Conservation (phyloP, 2,329 filamentous ascomycete genomes). For the Orbilia brochopaga region DNA sequence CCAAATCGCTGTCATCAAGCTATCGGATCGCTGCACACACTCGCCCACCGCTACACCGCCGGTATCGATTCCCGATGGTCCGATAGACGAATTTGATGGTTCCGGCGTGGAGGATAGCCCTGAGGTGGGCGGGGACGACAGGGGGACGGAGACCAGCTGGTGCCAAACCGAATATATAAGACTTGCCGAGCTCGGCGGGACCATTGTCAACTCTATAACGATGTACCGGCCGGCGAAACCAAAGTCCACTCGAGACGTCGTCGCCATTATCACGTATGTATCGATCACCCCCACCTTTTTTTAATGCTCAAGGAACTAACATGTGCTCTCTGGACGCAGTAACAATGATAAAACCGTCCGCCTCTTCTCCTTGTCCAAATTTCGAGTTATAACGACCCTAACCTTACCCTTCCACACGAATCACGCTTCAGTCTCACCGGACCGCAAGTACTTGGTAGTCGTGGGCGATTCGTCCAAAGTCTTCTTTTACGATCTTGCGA, state of each 20-base stretch:
- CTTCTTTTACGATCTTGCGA: conserved; percentile 72
- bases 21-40: conserved; percentile 56
- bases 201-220: conserved; percentile 71
- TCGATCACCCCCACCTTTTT: conserved; percentile 7
- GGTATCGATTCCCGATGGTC: conserved; percentile 57
- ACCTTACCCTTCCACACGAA: conserved; percentile 86
- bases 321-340: conserved; percentile 65
- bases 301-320: not conserved
- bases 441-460: conserved; percentile 78
- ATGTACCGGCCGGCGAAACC: conserved; percentile 65
- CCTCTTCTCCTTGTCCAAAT: conserved; percentile 75
- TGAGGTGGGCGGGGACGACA: conserved; percentile 29
- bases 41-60: conserved; percentile 29
- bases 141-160: conserved; percentile 21
- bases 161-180: conserved; percentile 45
- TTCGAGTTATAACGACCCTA: conserved; percentile 72
- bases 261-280: conserved; percentile 63
- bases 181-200: conserved; percentile 64
- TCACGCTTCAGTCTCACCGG: conserved; percentile 88
- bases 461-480: conserved; percentile 86
- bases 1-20: conserved; percentile 79
- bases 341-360: conserved; percentile 93
- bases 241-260: conserved; percentile 63
- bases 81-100: conserved; percentile 56
- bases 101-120: conserved; percentile 54